Base-by-base conservation (phyloP, 2,329 filamentous ascomycete genomes). In the Diaporthe longicolla region DNA sequence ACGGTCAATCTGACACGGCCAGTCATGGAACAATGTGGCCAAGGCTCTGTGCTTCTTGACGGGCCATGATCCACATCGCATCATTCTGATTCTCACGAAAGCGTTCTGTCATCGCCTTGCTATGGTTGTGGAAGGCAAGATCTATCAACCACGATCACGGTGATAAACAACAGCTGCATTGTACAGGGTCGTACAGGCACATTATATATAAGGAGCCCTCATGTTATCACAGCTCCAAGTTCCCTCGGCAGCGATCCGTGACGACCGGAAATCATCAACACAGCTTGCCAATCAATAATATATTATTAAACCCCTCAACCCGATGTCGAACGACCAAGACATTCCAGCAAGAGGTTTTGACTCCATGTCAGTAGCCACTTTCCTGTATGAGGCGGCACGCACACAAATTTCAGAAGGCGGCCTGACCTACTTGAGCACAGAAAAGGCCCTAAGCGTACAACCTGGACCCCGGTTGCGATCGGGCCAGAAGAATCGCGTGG, bases 381-480 rank as follows among this genome's bases (percentile, higher is more conserved):
- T 65, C 17, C 59, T 65, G 40, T 24, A 43, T 24, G 59, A 65
- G 40, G 26, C 45, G 15, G 58, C 24, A 61, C 37, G 58, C 2
- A 8, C n/a, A 19, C 59, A 65, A n/a, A 65, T 50, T 32, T 19
- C 43, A 5, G 19, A 35, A 5, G 6, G 3, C 26, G 26, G 43
- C 11, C 26, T n/a, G 5, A 48, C 6, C 11, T 65, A 65, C 26
- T 35, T 65, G 59, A 65, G 43, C 26, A 48, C 43, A 65, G 17
- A 50, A 65, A 65, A 65, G 3, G 9, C 15, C 40, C 43, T 24
- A 48, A 35, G 40, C 43, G 59, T n/a, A 35, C 26, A 19, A 50
- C 43, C 19, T 48, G 26, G 43, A 10, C 59, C 59, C 17, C 32
- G 8, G 11, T 50, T 65, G 10, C 40, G 59, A 65, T 10, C 19